These are phyloP conservation scores for Camelina laxa DNA, from an alignment of 345 rosid species.

Conservation along the genomic window DNA sequence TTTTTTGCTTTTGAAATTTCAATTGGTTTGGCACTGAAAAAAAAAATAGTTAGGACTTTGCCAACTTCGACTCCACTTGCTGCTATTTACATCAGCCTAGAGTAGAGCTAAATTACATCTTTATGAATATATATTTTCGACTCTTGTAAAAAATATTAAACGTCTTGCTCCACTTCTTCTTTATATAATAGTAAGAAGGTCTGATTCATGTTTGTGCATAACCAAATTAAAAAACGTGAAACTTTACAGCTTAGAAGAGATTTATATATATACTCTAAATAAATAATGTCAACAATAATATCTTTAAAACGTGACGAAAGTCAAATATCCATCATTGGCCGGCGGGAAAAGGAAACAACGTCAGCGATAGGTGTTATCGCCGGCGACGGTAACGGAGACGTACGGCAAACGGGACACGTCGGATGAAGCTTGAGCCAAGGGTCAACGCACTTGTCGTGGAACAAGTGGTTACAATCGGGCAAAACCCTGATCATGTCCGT, in stretches of 20 bases:
- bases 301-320: background rate
- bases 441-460: slow-evolving; percentile 77
- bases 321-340: slow-evolving; percentile 24
- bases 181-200: background rate
- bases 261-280: background rate
- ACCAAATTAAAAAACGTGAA: slow-evolving; percentile 16
- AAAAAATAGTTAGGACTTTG: background rate
- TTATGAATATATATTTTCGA: background rate
- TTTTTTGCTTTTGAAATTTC: background rate
- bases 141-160: background rate
- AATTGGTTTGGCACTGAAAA: background rate
- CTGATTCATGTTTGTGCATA: background rate
- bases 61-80: background rate
- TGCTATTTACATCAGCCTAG: background rate
- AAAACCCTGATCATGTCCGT: slow-evolving; percentile 59
- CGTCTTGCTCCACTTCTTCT: background rate
- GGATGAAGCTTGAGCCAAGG: slow-evolving; percentile 77
- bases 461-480: slow-evolving; percentile 80
- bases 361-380: slow-evolving; percentile 67
- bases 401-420: slow-evolving; percentile 77
- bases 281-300: slow-evolving; percentile 26
- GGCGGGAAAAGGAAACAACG: slow-evolving; percentile 57
- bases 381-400: slow-evolving; percentile 74
- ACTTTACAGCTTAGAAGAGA: slow-evolving; percentile 30
- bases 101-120: background rate